Evolutionary conservation across 768 basidiomycete genomes (phyloP).

Genomic region (Leucogyrophana mollusca): DNA sequence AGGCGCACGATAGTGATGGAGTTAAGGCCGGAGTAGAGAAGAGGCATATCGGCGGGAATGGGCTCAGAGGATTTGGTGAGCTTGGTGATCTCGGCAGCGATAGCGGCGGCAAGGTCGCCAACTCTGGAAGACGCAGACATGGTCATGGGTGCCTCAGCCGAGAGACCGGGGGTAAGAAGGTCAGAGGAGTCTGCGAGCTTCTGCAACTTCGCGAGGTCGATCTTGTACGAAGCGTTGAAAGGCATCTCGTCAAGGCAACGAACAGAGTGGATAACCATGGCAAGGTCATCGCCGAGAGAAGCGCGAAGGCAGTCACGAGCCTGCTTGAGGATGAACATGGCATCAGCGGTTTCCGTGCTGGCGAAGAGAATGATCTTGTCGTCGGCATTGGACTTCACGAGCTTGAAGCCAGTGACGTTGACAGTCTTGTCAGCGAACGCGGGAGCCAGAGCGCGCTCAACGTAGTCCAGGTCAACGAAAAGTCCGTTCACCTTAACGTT

Average conservation of each 20-base stretch:
- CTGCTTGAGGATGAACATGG: slow-evolving; percentile 19
- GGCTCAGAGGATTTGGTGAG: slow-evolving; percentile 26
- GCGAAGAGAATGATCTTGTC: slow-evolving; percentile 28
- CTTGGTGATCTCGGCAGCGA: slow-evolving; percentile 30
- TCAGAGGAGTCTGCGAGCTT: slow-evolving; percentile 17
- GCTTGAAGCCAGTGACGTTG: slow-evolving; percentile 22
- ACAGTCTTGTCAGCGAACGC: slow-evolving; percentile 19
- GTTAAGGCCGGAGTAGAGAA: slow-evolving; percentile 32
- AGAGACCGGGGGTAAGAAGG: slow-evolving; percentile 13
- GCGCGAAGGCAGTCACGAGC: slow-evolving; percentile 18
- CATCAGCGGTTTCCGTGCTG: slow-evolving; percentile 12
- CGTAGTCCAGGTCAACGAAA: slow-evolving; percentile 27
- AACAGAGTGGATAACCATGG: slow-evolving; percentile 22
- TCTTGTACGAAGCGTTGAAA: slow-evolving; percentile 30
- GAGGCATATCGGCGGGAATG: slow-evolving; percentile 28
- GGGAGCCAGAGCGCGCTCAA: slow-evolving; percentile 23
- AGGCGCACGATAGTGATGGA: slow-evolving; percentile 28
- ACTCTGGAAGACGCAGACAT: slow-evolving; percentile 9
- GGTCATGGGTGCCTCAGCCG: slow-evolving; percentile 7
- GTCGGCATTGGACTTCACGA: slow-evolving; percentile 21
- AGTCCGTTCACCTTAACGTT: slow-evolving; percentile 29
- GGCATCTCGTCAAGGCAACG: slow-evolving; percentile 26
- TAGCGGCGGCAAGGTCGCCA: slow-evolving; percentile 28
- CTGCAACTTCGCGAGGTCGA: slow-evolving; percentile 27
- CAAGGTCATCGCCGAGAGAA: slow-evolving; percentile 16